Conservation (phyloP, 2,329 filamentous ascomycete species). For the Colletotrichum brevisporum region DNA sequence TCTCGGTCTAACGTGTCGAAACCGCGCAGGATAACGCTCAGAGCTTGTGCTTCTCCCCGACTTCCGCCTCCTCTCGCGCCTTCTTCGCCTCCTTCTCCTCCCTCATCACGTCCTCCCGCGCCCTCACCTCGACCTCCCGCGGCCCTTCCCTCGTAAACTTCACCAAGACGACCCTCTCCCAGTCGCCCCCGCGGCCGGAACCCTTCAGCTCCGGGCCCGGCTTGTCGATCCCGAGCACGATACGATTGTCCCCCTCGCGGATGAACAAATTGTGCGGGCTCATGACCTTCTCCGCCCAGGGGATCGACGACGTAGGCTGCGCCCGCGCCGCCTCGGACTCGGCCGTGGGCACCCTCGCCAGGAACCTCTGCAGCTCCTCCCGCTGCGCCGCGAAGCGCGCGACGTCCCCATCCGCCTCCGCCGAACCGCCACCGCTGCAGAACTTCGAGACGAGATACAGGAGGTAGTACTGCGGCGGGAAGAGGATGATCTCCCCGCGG, state of each 20-base stretch:
- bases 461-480: constrained; percentile 90
- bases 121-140: constrained; percentile 66
- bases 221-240: constrained; percentile 70
- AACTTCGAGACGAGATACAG: constrained; percentile 71
- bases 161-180: constrained; percentile 71
- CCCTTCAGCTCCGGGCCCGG: constrained; percentile 69
- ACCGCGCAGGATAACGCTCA: neutral
- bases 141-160: constrained; percentile 66
- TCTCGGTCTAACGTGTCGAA: neutral
- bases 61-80: constrained; percentile 33
- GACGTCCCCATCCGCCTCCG: constrained; percentile 43
- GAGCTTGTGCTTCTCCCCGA: constrained; percentile 22
- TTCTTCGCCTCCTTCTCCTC: constrained; percentile 57
- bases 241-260: constrained; percentile 59
- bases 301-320: constrained; percentile 60
- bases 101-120: constrained; percentile 63
- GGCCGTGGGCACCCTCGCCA: constrained; percentile 60
- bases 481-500: constrained; percentile 81
- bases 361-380: constrained; percentile 66
- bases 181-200: constrained; percentile 67
- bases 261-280: constrained; percentile 65
- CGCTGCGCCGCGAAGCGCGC: constrained; percentile 64
- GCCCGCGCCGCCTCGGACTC: constrained; percentile 54
- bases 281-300: constrained; percentile 75
- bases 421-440: constrained; percentile 55